Base-by-base conservation (phyloP, 257 asterid species). In the Nicotiana tomentosiformis region DNA sequence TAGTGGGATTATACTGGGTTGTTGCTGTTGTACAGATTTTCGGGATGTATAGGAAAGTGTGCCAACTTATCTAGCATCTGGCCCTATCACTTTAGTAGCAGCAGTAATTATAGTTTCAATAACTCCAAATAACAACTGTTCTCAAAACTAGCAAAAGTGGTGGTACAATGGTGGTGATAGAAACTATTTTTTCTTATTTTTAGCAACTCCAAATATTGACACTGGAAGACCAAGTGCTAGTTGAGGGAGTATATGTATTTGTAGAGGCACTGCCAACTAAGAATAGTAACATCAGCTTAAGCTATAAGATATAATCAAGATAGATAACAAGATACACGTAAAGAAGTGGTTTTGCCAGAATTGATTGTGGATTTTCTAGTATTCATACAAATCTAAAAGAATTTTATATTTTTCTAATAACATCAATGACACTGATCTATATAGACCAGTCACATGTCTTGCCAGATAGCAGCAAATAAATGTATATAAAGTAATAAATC, bases 91-190 rank as follows among this genome's bases (percentile, higher is more conserved):
- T 69, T 69, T 55, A 69, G 77, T 69, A 69, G 46, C 20, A 69
- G 56, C 32, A 69, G 77, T n/a, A 69, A n/a, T 5, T 69, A 69
- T 37, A 69, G 77, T 69, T 69, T 39, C 23, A 56, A 69, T 37
- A n/a, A 37, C 77, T 69, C 56, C 33, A 69, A 68, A 68, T 11
- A 37, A 37, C 20, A 66, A 66, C 17, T 69, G 6, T 9, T 68
- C 77, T 68, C 77, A 68, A 18, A 68, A 68, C n/a, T 68, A 68
- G 30, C 30, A 68, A 68, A 56, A 68, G 30, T 68, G 30, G 77
- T 37, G 77, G 55, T 37, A 18, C 4, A 68, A 37, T 18, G 30
- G 77, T 35, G 55, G 77, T 35, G 32, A 68, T 35, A 35, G 77
- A 68, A 37, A 68, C 56, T 37, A 68, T 37, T 37, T 37, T 43